Evolutionary conservation across 306 rosid genomes (phyloP), one percentile per base, ranked within the genome.

Genomic region (Ormosia semicastrata): DNA sequence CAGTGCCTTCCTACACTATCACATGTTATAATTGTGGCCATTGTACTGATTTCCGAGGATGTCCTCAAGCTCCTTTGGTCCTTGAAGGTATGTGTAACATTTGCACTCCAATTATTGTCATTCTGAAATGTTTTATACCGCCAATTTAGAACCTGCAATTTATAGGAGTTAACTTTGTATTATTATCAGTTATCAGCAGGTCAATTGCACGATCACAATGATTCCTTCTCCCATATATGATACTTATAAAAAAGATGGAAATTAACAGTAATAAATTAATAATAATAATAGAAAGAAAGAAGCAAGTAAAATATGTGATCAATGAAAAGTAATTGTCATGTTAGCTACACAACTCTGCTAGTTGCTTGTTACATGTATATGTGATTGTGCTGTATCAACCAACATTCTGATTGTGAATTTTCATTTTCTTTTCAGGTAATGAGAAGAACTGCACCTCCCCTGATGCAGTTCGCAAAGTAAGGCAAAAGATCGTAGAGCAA

Each of bases 11-110:
- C 44, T 91, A 75, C 85, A 47, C 87, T 70, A 78, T 92, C 79
- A 71, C 91, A 14, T 94, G 98, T 89, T 65, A 87, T 79, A 94
- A 94, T 40, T 92, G 98, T 70, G 98, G 97, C 76, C 98, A 94
- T 46, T 90, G 97, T 53, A 80, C 93, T 9, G 97, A 94, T 84
- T 10, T 89, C 83, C 85, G 93, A 82, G 98, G 98, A 46, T 94
- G 98, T 79, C 98, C 98, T 62, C 98, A 94, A 67, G 11, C 84
- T 78, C 97, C 93, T 39, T 86, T 91, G 76, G 78, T 66, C 83
- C 75, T 76, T 34, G 97, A 89, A 94, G 98, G 98, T 92, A 89
- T 75, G 63, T 62, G 13, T 41, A 32, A 9, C 73, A 46, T 62
- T 49, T 71, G 9, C 9, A 36, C 75, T 52, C 64, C 63, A 29